Conservation (phyloP, 108 stramenopile species). For the Cyclotella kingstonii region DNA sequence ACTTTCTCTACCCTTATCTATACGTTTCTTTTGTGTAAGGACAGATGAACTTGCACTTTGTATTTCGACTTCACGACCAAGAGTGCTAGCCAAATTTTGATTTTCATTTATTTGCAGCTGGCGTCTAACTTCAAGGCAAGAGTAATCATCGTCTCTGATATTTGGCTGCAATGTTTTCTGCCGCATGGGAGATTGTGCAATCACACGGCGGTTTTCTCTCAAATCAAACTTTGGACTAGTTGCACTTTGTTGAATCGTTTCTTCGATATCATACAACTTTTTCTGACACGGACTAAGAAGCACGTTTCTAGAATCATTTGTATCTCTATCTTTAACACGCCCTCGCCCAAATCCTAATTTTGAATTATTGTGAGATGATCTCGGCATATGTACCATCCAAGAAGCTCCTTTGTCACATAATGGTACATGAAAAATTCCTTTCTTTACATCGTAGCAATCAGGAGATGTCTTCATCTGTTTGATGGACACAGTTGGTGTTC, state of each 20-base stretch:
- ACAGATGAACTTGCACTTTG: too few relatives aligned
- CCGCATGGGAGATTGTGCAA: constrained; percentile 12
- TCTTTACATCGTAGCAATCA: constrained; percentile 11
- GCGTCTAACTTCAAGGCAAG: neutral
- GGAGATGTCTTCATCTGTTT: constrained; percentile 23
- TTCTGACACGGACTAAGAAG: constrained; percentile 27
- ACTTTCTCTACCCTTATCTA: too few relatives aligned
- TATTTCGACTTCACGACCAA: too few relatives aligned
- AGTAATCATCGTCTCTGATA: neutral
- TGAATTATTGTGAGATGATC: neutral
- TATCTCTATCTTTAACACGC: constrained; percentile 11
- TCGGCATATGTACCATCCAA: constrained; percentile 73
- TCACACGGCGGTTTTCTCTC: constrained; percentile 11
- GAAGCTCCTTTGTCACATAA: constrained; percentile 57
- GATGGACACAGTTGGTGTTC: constrained; percentile 45
- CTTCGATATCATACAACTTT: constrained; percentile 32
- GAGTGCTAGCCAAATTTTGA: too few relatives aligned
- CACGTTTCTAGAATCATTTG: constrained; percentile 4
- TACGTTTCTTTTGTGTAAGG: too few relatives aligned
- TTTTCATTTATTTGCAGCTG: too few relatives aligned
- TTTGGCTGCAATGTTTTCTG: neutral
- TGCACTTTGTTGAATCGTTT: constrained; percentile 13
- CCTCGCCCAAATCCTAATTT: too few relatives aligned
- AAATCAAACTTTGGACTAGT: constrained; percentile 20
- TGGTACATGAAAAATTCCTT: constrained; percentile 7